phyloP scores from a whole-genome alignment of 1,284 basidiomycete genomes.

The Taiwanofungus camphoratus region DNA sequence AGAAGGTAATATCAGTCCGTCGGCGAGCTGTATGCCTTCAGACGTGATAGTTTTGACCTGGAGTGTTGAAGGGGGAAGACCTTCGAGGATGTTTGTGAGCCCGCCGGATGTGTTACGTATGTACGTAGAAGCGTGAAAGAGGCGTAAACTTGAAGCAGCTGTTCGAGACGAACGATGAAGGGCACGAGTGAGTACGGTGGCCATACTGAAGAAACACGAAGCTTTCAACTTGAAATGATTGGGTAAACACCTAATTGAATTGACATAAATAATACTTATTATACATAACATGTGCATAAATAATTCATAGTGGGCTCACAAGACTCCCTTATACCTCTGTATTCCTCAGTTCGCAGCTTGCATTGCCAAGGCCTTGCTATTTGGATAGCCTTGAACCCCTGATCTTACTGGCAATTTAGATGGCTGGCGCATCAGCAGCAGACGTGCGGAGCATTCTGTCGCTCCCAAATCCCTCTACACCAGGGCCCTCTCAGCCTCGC shows the following conservation, averaged over 20 bases:
- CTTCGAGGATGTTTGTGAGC: conserved; percentile 69
- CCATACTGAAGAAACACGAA: not conserved
- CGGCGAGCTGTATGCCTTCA: conserved; percentile 59
- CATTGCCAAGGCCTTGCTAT: no score
- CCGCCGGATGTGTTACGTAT: conserved; percentile 16
- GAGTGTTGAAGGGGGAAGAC: conserved; percentile 61
- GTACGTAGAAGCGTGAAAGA: conserved; percentile 11
- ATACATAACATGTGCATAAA: no score
- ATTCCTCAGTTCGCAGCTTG: no score
- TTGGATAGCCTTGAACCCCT: no score
- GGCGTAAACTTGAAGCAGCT: conserved; percentile 9
- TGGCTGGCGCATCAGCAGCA: conserved; percentile 52
- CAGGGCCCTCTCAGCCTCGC: conserved; percentile 39
- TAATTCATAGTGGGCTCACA: no score
- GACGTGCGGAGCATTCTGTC: conserved; percentile 81
- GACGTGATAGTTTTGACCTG: conserved; percentile 60
- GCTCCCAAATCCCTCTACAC: conserved; percentile 36
- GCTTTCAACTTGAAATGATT: not conserved
- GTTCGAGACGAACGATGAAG: not conserved
- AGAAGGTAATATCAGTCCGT: conserved; percentile 74
- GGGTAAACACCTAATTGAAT: no score
- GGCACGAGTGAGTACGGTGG: conserved; percentile 4
- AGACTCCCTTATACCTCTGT: no score
- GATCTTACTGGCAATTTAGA: no score
- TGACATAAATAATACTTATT: no score